Evolutionary conservation across 106 monocot species (phyloP), one percentile per base, ranked within the genome.

Genomic region (Ottelia alismoides): DNA sequence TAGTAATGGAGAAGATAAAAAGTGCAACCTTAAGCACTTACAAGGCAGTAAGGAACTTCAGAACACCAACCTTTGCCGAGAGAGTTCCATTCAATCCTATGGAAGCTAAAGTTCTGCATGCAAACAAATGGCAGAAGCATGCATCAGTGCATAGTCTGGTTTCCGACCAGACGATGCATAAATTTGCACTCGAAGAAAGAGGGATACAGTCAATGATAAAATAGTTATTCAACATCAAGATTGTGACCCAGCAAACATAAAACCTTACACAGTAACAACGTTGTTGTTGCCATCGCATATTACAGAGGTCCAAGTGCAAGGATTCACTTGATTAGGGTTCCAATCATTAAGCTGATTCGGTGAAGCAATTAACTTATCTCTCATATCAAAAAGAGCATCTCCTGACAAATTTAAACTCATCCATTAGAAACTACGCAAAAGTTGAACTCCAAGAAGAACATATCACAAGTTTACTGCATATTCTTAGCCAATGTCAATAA

Each of bases 301-400:
- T 61, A 94, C 66, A 55, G 61, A 74, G 49, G 55, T 70, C 82
- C 82, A 98, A 47, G 74, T 65, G 67, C 89, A 89, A 11, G 96
- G 85, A 52, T 53, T 85, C n/a, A 89, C 82, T 71, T 79, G 84
- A 68, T 98, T 89, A 52, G 44, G 50, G 31, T 72, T 79, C 96
- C 96, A 98, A 60, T 79, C 72, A 45, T 57, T n/a, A 44, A 98
- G 82, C 63, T 89, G 89, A 74, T 70, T 60, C 32, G 22, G 51
- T 22, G 61, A 51, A 22, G 79, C 85, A 67, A 85, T 89, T 29
- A 98, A 61, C 45, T 70, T 66, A 31, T 19, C 25, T 68, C 63
- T 98, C 89, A 98, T 74, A 54, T 79, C 85, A 75, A 54, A 44
- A 24, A 98, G 70, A 57, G 85, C 82, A 59, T 85, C 82, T 28